Evolutionary conservation across 2,329 filamentous ascomycete genomes (phyloP).

Genomic region (Penicillium sp.): DNA sequence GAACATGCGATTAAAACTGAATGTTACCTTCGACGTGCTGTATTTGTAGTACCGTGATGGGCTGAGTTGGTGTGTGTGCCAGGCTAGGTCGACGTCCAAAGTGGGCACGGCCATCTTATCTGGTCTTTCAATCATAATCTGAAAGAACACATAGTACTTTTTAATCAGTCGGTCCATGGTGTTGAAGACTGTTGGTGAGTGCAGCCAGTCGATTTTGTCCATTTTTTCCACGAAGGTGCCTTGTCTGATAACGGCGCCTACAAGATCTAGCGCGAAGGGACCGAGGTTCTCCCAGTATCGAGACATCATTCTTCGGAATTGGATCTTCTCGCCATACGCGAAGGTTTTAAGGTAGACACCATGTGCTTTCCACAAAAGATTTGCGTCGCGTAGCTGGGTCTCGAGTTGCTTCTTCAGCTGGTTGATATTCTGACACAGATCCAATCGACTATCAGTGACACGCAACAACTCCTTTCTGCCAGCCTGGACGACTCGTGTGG

Average conservation of each 20-base stretch:
- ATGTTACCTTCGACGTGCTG: conserved; percentile 47
- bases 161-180: conserved; percentile 64
- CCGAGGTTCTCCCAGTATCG: conserved; percentile 44
- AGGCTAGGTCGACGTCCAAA: conserved; percentile 37
- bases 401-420: conserved; percentile 35
- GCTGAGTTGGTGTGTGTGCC: conserved; percentile 37
- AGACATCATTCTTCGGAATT: conserved; percentile 48
- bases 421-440: conserved; percentile 47
- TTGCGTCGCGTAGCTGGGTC: conserved; percentile 47
- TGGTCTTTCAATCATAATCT: conserved; percentile 40
- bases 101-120: conserved; percentile 35
- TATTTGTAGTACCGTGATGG: conserved; percentile 40
- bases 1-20: conserved; percentile 48
- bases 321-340: conserved; percentile 26
- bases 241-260: conserved; percentile 45
- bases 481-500: conserved; percentile 8
- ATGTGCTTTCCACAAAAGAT: conserved; percentile 37
- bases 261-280: conserved; percentile 41
- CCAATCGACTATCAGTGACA: conserved; percentile 53
- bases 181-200: conserved; percentile 62
- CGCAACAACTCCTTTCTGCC: conserved; percentile 50
- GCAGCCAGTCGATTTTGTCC: conserved; percentile 74
- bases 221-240: conserved; percentile 58
- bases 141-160: conserved; percentile 49
- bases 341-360: conserved; percentile 15